phyloP scores from a whole-genome alignment of 306 rosid species.

The Myrica gale region DNA sequence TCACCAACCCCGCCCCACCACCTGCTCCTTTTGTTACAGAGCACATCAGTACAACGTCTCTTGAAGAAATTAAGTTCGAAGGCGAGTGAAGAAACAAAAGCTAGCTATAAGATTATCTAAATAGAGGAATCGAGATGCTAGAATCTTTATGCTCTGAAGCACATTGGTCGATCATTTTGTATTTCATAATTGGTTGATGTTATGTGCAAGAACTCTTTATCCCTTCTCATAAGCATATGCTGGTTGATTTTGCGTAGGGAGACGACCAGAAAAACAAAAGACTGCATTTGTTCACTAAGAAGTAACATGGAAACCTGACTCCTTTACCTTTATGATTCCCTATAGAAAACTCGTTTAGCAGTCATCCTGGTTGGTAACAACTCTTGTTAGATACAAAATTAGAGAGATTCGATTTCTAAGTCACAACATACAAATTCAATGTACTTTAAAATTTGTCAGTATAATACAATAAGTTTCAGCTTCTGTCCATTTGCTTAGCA shows the following conservation, averaged over 20 bases:
- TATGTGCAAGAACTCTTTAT: background rate
- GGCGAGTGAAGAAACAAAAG: constrained; percentile 34
- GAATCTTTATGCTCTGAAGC: background rate
- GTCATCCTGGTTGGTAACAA: background rate
- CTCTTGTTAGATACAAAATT: background rate
- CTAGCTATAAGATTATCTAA: constrained; percentile 5
- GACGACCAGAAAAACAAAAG: no score
- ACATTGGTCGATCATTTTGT: background rate
- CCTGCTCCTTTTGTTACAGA: constrained; percentile 69
- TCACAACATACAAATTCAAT: background rate
- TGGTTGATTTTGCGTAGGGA: no score
- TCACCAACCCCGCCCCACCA: constrained; percentile 51
- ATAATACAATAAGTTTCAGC: background rate
- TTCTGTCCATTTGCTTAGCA: background rate
- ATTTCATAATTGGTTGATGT: background rate
- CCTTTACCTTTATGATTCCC: background rate
- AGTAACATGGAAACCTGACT: background rate
- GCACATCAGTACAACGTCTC: constrained; percentile 20
- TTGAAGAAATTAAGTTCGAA: constrained; percentile 24
- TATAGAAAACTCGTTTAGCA: background rate
- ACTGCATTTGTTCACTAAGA: no score
- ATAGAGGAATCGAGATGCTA: no score
- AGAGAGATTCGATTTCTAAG: background rate
- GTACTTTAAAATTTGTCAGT: background rate
- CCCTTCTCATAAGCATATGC: background rate